phyloP scores from a whole-genome alignment of 352 stramenopile genomes.

The Globisporangium ultimum region DNA sequence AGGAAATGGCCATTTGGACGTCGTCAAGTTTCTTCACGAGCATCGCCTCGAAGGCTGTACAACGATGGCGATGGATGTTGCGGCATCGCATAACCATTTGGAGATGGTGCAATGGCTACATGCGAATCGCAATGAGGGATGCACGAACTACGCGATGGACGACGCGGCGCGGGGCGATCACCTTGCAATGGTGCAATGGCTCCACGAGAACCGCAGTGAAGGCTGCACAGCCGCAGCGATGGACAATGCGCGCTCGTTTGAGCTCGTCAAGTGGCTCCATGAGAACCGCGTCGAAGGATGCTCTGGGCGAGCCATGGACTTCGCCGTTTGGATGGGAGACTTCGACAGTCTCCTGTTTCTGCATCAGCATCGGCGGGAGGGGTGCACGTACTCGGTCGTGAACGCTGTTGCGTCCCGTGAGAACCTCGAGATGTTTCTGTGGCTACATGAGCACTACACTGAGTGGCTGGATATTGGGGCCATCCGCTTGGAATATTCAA shows the following conservation, averaged over 20 bases:
- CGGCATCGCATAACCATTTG: neutral
- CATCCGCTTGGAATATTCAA: constrained; percentile 4
- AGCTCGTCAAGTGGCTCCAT: constrained; percentile 1
- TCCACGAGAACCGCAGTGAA: neutral
- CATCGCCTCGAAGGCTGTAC: neutral
- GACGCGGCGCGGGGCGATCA: neutral
- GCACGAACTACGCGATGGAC: constrained; percentile 3
- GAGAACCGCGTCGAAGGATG: neutral
- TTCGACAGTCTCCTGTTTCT: no score
- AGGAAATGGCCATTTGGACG: neutral
- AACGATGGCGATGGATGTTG: constrained; percentile 2
- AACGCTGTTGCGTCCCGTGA: neutral
- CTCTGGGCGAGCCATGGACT: neutral
- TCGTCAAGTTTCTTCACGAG: no score
- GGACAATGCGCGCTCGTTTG: neutral
- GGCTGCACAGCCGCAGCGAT: neutral
- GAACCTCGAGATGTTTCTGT: neutral
- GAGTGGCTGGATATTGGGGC: neutral
- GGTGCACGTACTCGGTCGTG: neutral
- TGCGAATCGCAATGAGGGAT: constrained; percentile 1
- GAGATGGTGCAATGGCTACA: constrained; percentile 7
- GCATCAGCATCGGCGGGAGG: neutral
- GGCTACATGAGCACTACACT: neutral
- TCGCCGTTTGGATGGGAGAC: neutral
- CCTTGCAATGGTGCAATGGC: constrained; percentile 1